phyloP scores from a whole-genome alignment of 177 flowering plant species.

The Vitis hybrid region DNA sequence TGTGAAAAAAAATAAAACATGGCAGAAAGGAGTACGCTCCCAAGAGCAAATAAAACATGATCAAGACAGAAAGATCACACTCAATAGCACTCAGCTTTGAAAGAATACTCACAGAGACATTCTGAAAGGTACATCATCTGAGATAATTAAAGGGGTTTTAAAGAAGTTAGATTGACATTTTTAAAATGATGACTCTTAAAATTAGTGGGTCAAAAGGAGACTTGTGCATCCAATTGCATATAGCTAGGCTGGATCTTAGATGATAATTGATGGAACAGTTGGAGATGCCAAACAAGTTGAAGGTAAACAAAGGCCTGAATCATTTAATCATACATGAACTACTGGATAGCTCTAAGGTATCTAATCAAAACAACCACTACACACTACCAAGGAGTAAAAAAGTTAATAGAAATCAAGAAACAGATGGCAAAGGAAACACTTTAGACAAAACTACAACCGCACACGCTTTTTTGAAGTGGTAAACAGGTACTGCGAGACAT shows the following conservation, averaged over 20 bases:
- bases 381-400: not conserved
- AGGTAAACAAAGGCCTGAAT: not conserved
- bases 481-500: too few species aligned
- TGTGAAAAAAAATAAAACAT: not conserved
- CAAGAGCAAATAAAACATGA: not conserved
- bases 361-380: not conserved
- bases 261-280: not conserved
- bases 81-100: not conserved
- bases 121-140: not conserved
- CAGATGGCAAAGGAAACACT: not conserved
- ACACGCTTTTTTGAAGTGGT: not conserved
- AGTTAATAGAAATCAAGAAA: not conserved
- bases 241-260: not conserved
- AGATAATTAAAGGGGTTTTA: not conserved
- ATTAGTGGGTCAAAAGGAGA: not conserved
- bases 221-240: not conserved
- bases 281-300: not conserved
- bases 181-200: not conserved
- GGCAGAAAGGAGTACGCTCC: not conserved
- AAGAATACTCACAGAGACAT: not conserved
- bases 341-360: too few species aligned
- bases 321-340: not conserved
- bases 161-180: not conserved
- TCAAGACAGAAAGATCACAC: not conserved
- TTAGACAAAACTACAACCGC: not conserved